Evolutionary conservation across 108 stramenopile species (phyloP).

Genomic region (Epipyxis sp.): DNA sequence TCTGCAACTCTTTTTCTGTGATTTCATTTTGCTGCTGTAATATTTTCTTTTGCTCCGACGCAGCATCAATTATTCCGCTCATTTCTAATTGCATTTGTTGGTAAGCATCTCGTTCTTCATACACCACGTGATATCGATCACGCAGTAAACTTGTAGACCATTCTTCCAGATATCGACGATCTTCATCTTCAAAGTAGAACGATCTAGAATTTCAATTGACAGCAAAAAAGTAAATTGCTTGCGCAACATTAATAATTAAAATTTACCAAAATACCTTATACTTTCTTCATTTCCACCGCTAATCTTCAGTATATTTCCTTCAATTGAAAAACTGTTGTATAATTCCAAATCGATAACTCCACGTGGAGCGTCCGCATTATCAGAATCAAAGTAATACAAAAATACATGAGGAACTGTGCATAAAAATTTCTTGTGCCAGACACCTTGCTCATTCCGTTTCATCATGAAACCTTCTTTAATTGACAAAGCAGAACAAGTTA

Average conservation of each 20-base stretch:
- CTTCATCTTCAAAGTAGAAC: slow-evolving; percentile 78
- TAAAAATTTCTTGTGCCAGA: slow-evolving; percentile 88
- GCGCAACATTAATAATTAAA: too few species aligned
- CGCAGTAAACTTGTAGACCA: slow-evolving; percentile 73
- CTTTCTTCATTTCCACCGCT: not conserved
- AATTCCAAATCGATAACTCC: slow-evolving; percentile 94
- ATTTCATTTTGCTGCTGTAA: not conserved
- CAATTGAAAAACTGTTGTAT: slow-evolving; percentile 50
- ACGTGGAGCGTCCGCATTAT: slow-evolving; percentile 50
- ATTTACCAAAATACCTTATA: too few species aligned
- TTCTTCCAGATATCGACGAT: slow-evolving; percentile 62
- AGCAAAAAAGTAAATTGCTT: too few species aligned
- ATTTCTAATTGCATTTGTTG: slow-evolving; percentile 37
- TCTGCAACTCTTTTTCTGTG: not conserved
- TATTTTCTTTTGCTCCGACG: not conserved
- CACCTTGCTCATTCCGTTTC: slow-evolving; percentile 86
- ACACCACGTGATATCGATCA: slow-evolving; percentile 70
- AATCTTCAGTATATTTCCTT: slow-evolving; percentile 5
- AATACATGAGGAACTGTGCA: slow-evolving; percentile 91
- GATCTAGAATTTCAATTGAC: slow-evolving; percentile 63
- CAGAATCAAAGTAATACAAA: slow-evolving; percentile 86
- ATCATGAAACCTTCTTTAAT: slow-evolving; percentile 71
- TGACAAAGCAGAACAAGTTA: not conserved
- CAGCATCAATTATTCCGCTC: not conserved
- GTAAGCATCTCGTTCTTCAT: slow-evolving; percentile 76